phyloP scores from a whole-genome alignment of 2,329 filamentous ascomycete species.

The Pseudogymnoascus sp. region DNA sequence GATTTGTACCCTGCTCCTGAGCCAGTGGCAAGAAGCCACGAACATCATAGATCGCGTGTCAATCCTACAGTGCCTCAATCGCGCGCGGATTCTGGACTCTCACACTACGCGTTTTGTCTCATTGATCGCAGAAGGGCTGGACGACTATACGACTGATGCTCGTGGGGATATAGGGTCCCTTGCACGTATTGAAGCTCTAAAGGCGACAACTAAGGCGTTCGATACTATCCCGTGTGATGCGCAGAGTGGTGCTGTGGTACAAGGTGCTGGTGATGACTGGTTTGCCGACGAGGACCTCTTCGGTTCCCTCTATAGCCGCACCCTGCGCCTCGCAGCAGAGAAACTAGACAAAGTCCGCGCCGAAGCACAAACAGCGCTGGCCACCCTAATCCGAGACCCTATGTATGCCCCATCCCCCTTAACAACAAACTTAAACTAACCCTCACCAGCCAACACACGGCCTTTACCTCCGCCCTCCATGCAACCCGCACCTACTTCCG shows the following conservation, averaged over 20 bases:
- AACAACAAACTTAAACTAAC: conserved; percentile 18
- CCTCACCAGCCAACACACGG: conserved; percentile 21
- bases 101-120: conserved; percentile 14
- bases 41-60: conserved; percentile 47
- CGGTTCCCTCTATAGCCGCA: conserved; percentile 15
- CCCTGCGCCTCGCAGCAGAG: conserved; percentile 69
- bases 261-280: conserved; percentile 10
- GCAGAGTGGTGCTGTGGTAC: conserved; percentile 22
- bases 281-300: conserved; percentile 12
- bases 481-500: neutral
- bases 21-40: conserved; percentile 45
- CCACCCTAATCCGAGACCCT: conserved; percentile 15
- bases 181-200: conserved; percentile 71
- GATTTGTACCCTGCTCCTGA: conserved; percentile 37
- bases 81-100: conserved; percentile 32
- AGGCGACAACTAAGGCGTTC: conserved; percentile 47
- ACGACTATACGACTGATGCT: conserved; percentile 86
- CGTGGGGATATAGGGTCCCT: conserved; percentile 85
- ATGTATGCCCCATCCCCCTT: neutral
- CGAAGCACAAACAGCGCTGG: conserved; percentile 51
- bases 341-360: conserved; percentile 82
- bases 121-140: conserved; percentile 51
- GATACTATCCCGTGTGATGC: conserved; percentile 13
- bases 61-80: conserved; percentile 47
- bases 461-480: neutral